A percentile compares a stretch with the other conserved stretches of the same genome.
These are phyloP conservation scores for Cercospora sojina DNA, from an alignment of 2,329 filamentous ascomycete species.

Conservation along the genomic window DNA sequence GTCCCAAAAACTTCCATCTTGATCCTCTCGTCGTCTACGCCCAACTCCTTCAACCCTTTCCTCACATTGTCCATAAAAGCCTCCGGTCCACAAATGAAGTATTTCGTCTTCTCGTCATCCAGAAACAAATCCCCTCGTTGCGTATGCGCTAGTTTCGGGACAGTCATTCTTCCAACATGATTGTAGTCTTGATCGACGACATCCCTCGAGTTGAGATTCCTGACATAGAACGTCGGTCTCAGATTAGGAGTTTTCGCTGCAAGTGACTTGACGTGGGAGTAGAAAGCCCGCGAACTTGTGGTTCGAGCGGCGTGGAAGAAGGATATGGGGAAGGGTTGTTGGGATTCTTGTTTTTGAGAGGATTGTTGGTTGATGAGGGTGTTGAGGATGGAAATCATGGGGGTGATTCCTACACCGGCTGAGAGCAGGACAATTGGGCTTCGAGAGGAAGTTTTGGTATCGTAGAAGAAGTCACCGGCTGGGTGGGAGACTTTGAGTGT, in stretches of 20 bases:
- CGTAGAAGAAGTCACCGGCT: constrained; percentile 59
- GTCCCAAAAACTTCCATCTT: constrained; percentile 31
- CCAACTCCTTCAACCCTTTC: constrained; percentile 53
- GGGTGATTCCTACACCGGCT: constrained; percentile 67
- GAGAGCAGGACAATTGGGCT: constrained; percentile 65
- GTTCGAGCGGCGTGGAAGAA: constrained; percentile 64
- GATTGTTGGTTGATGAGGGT: constrained; percentile 40
- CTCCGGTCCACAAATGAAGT: constrained; percentile 70
- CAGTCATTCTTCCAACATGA: constrained; percentile 51
- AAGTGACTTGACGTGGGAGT: constrained; percentile 48
- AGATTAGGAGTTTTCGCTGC: constrained; percentile 51
- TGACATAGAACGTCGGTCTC: constrained; percentile 59
- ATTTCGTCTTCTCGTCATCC: constrained; percentile 56
- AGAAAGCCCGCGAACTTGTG: constrained; percentile 56
- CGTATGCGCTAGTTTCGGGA: constrained; percentile 54
- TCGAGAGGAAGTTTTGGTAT: constrained; percentile 46
- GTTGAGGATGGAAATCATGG: constrained; percentile 65
- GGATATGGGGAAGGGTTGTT: constrained; percentile 45
- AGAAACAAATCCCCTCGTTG: constrained; percentile 56
- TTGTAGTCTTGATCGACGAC: constrained; percentile 58
- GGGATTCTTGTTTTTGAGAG: background rate
- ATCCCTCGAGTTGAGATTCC: constrained; percentile 49
- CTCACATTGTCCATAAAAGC: constrained; percentile 66
- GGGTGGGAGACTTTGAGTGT: constrained; percentile 66
- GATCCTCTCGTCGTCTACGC: constrained; percentile 48